Percentiles rank a stretch among this genome's conserved stretches.
These are phyloP conservation scores for Dalechampia spathulata DNA, from an alignment of 441 rosid species.

Conservation along the genomic window DNA sequence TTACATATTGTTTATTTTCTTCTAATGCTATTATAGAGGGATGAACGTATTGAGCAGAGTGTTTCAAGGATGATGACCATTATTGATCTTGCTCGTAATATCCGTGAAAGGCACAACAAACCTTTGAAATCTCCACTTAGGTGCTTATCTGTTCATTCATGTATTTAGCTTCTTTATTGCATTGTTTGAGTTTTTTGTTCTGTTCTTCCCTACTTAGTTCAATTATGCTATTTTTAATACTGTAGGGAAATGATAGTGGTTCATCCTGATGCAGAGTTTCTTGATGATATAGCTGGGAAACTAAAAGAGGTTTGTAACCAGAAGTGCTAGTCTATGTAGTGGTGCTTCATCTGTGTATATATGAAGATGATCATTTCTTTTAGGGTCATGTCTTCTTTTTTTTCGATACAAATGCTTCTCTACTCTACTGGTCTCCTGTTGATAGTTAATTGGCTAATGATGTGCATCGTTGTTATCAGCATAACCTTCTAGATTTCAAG, in stretches of 20 bases:
- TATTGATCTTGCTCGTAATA: slow-evolving; percentile 94
- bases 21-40: slow-evolving; percentile 45
- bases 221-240: background rate
- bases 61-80: slow-evolving; percentile 93
- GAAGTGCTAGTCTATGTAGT: background rate
- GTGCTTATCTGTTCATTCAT: slow-evolving; percentile 23
- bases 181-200: background rate
- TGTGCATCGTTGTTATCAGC: background rate
- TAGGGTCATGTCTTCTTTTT: background rate
- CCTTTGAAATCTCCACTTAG: slow-evolving; percentile 94
- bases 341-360: background rate
- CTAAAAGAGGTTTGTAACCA: slow-evolving; percentile 65
- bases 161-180: background rate
- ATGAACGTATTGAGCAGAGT: slow-evolving; percentile 84
- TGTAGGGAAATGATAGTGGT: slow-evolving; percentile 89
- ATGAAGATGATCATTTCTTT: background rate
- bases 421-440: background rate
- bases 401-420: background rate
- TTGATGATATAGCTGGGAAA: slow-evolving; percentile 86
- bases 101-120: slow-evolving; percentile 87
- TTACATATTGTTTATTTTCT: background rate
- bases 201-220: background rate
- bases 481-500: background rate
- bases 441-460: background rate
- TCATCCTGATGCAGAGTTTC: slow-evolving; percentile 85